A percentile compares a stretch with the other conserved stretches of the same genome.
phyloP scores from a whole-genome alignment of 2,329 filamentous ascomycete genomes.

The Trichoderma cornu-damae region DNA sequence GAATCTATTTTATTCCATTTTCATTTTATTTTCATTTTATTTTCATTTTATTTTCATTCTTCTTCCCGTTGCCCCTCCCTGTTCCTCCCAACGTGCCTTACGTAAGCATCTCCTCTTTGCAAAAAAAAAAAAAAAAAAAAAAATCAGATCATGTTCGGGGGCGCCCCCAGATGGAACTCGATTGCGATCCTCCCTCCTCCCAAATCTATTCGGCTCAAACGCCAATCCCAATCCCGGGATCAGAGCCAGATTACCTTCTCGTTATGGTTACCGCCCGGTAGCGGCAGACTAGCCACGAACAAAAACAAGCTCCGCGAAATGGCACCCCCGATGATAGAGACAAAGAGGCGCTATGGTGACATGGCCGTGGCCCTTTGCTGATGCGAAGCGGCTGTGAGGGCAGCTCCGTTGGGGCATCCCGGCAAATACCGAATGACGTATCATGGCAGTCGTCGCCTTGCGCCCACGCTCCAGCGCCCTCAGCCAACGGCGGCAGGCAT shows the following conservation, averaged over 20 bases:
- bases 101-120: too few relatives aligned
- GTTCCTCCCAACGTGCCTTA: too few relatives aligned
- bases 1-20: too few relatives aligned
- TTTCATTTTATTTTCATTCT: too few relatives aligned
- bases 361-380: constrained; percentile 11
- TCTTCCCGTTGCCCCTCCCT: too few relatives aligned
- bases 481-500: neutral
- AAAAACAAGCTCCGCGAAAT: neutral
- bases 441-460: neutral
- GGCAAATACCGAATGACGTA: constrained; percentile 6
- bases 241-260: constrained; percentile 9
- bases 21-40: too few relatives aligned
- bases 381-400: neutral
- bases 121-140: too few relatives aligned
- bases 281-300: constrained; percentile 10
- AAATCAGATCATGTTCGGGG: too few relatives aligned
- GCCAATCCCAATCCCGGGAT: too few relatives aligned
- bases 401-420: constrained; percentile 2
- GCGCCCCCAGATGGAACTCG: too few relatives aligned
- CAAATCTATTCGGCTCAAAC: too few relatives aligned
- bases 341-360: neutral
- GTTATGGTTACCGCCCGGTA: constrained; percentile 16
- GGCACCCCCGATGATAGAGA: constrained; percentile 4
- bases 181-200: neutral
- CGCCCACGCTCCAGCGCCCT: constrained; percentile 2